Base-by-base conservation (phyloP, 2,329 filamentous ascomycete species). In the Microcyclosporella mali region DNA sequence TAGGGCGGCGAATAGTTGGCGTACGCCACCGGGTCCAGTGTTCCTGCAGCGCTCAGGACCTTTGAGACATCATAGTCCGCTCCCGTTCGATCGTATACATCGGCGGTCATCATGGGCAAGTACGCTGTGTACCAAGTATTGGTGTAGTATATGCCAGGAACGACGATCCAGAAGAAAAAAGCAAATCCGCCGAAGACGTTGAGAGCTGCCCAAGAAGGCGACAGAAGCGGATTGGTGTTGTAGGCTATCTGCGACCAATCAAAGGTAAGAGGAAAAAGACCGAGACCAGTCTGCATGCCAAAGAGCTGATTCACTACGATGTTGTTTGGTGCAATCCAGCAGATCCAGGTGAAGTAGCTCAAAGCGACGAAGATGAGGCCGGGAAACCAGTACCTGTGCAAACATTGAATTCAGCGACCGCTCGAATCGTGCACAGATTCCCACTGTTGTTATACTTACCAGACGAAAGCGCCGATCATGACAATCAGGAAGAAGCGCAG, bases 191-290 rank as follows among this genome's bases (percentile, higher is more conserved):
- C 63, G 51, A 70, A 69, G 4, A 70, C 67, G 43, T 71, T 71
- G 16, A 59, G 33, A 4, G 56, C 52, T 50, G 66, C 66, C 60
- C 64, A 68, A 29, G 62, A 63, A 9, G 60, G 58, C 39, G 53
- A 53, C 2, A 68, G 46, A 0, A 69, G 57, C 0, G 66, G 88
- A 3, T 86, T 92, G 12, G 88, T 88, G 55, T 94, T 92, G 58
- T 90, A 79, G 0, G 88, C 87, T 49, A 94, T 82, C 40, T 94
- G 88, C 1, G 85, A 85, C 88, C 88, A 94, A 67, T 94, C 88
- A 58, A 94, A 94, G 0, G 88, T 94, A 56, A 94, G 62, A 0
- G 88, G 88, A 49, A 90, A 84, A 27, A 94, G 68, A 1, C 87
- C 87, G 11, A 94, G 74, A 2, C 88, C 88, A 2, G 87, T 62